Percentiles rank a stretch among this genome's conserved stretches.
These are phyloP conservation scores for Pseudogymnoascus pannorum DNA, from an alignment of 2,329 filamentous ascomycete species.

Conservation along the genomic window DNA sequence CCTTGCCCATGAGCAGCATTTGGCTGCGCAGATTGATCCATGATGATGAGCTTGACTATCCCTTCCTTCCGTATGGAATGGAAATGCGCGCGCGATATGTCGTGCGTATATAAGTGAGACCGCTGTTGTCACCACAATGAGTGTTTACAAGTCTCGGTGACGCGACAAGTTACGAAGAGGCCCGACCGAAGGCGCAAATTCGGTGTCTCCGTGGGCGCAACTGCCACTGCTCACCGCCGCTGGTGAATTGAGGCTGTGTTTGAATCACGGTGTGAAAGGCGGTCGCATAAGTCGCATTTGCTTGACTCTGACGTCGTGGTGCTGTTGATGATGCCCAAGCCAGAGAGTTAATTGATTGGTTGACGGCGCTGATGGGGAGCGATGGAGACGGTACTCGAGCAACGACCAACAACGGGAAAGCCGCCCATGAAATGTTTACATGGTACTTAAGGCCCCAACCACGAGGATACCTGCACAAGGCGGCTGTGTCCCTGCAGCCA, in stretches of 20 bases:
- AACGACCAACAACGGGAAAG: neutral
- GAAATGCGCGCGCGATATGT: neutral
- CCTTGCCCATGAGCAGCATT: slow-evolving; percentile 42
- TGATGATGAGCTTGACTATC: slow-evolving; percentile 26
- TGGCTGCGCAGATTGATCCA: slow-evolving; percentile 49
- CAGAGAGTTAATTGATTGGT: slow-evolving; percentile 8
- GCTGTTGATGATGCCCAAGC: slow-evolving; percentile 9
- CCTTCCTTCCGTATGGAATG: neutral
- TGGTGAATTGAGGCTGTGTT: slow-evolving; percentile 6
- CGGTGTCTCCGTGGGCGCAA: slow-evolving; percentile 2
- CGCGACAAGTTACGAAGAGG: slow-evolving; percentile 4
- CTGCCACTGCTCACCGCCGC: slow-evolving; percentile 7
- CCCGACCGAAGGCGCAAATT: slow-evolving; percentile 2
- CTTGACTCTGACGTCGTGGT: slow-evolving; percentile 8
- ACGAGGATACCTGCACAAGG: neutral
- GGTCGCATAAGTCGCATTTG: slow-evolving; percentile 7
- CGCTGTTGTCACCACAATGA: neutral
- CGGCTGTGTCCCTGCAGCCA: slow-evolving; percentile 2
- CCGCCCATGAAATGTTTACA: slow-evolving; percentile 8
- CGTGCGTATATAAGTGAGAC: neutral
- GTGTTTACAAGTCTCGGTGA: slow-evolving; percentile 5
- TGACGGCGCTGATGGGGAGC: neutral
- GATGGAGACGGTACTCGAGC: neutral
- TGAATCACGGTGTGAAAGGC: slow-evolving; percentile 7
- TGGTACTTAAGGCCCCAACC: neutral